Evolutionary conservation across 768 basidiomycete species (phyloP).

Genomic region (Clitopilus hobsonii): DNA sequence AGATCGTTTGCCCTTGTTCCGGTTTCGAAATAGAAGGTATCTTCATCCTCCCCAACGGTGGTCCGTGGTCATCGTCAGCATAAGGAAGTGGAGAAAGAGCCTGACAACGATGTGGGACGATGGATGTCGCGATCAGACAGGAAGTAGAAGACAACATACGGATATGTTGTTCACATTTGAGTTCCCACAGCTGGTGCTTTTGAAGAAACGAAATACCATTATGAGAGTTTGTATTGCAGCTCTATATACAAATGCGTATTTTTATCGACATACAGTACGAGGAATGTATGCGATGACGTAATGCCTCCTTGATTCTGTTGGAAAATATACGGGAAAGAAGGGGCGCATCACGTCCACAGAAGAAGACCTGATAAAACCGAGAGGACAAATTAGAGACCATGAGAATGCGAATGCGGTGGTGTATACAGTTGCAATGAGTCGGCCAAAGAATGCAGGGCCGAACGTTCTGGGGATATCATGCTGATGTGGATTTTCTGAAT

Average conservation of each 20-base stretch:
- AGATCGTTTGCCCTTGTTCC: not conserved
- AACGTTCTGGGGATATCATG: not conserved
- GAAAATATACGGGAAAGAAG: not conserved
- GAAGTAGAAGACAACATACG: not conserved
- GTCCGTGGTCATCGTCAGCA: not conserved
- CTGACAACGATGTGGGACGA: not conserved
- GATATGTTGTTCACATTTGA: not conserved
- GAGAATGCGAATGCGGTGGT: not conserved
- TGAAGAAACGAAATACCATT: not conserved
- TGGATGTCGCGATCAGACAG: too few relatives aligned
- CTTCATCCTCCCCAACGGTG: not conserved
- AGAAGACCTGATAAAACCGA: not conserved
- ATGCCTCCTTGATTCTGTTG: not conserved
- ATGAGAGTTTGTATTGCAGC: not conserved
- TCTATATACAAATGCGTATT: not conserved
- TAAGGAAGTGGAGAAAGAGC: not conserved
- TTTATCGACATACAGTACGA: not conserved
- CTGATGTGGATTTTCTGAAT: not conserved
- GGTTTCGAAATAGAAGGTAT: not conserved
- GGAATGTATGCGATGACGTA: not conserved
- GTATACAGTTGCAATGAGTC: not conserved
- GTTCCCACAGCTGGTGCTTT: not conserved
- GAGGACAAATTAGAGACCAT: not conserved
- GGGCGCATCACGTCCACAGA: not conserved
- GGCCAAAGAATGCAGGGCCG: not conserved